phyloP scores from a whole-genome alignment of 371 early-diverging fungal species.

The Thermomucor indicae-seudaticae region DNA sequence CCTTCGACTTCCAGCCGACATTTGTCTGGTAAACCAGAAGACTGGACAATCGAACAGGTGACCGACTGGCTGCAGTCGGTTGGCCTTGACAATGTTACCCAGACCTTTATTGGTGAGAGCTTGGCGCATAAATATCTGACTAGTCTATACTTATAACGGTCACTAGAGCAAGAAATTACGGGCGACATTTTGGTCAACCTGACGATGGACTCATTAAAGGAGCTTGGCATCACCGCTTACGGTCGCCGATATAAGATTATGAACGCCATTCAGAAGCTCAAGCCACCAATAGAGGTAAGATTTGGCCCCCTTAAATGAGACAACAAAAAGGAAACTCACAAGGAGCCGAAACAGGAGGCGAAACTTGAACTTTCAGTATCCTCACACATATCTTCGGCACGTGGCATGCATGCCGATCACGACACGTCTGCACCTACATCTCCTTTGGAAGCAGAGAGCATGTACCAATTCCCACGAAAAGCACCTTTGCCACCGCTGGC shows the following conservation, averaged over 20 bases:
- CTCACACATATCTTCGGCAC: too few relatives aligned
- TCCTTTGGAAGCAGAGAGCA: conserved; percentile 14
- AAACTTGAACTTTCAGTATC: too few relatives aligned
- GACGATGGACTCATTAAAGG: conserved; percentile 62
- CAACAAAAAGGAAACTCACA: too few relatives aligned
- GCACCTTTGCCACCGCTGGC: conserved; percentile 37
- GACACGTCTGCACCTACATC: conserved; percentile 10
- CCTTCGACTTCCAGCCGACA: background rate
- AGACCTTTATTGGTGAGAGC: conserved; percentile 55
- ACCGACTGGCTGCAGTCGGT: conserved; percentile 54
- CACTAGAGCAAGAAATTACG: conserved; percentile 62
- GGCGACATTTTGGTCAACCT: conserved; percentile 64
- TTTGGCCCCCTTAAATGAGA: too few relatives aligned
- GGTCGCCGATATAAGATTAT: conserved; percentile 68
- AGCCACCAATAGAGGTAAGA: too few relatives aligned
- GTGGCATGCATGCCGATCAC: too few relatives aligned
- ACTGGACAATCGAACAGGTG: conserved; percentile 61
- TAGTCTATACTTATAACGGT: background rate
- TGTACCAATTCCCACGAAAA: conserved; percentile 42
- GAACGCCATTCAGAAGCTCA: conserved; percentile 49
- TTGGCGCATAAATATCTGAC: background rate
- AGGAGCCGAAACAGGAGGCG: too few relatives aligned
- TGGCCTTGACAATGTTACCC: conserved; percentile 49
- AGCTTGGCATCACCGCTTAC: conserved; percentile 61
- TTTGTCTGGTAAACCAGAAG: conserved; percentile 14